These are phyloP conservation scores for Lentinula aciculospora DNA, from an alignment of 768 basidiomycete species.

Conservation along the genomic window DNA sequence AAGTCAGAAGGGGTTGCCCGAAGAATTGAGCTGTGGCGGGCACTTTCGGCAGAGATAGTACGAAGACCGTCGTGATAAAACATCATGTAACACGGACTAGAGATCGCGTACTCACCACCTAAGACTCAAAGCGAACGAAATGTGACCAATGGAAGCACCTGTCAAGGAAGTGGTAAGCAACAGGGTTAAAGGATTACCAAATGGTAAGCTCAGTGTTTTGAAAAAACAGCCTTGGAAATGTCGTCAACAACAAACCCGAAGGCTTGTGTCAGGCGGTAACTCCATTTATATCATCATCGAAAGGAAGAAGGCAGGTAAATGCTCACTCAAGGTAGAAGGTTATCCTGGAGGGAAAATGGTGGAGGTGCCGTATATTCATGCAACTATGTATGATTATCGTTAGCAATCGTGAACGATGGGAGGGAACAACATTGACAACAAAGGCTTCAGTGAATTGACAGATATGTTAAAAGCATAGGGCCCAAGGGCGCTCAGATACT, in stretches of 20 bases:
- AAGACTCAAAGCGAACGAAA: too few relatives aligned
- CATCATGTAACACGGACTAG: constrained; percentile 44
- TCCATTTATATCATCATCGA: constrained; percentile 63
- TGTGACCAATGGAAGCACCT: background rate
- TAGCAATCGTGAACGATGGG: background rate
- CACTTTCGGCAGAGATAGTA: constrained; percentile 78
- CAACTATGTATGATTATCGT: background rate
- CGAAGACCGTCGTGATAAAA: constrained; percentile 92
- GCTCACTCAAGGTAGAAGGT: constrained; percentile 21
- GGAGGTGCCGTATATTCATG: background rate
- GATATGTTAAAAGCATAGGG: constrained; percentile 67
- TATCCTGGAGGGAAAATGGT: background rate
- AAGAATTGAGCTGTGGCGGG: constrained; percentile 86
- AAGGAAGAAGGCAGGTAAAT: constrained; percentile 18
- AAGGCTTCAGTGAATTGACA: constrained; percentile 50
- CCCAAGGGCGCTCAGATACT: constrained; percentile 75
- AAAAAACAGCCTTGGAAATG: constrained; percentile 79
- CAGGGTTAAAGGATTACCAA: background rate
- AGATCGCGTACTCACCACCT: constrained; percentile 23
- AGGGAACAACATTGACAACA: background rate
- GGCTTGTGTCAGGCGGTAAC: constrained; percentile 76
- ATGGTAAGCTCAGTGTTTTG: constrained; percentile 44
- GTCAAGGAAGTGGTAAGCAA: background rate
- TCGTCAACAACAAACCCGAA: constrained; percentile 53
- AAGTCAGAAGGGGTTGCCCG: constrained; percentile 78